Conservation (phyloP, 306 rosid species). For the Pyrus betulifolia region DNA sequence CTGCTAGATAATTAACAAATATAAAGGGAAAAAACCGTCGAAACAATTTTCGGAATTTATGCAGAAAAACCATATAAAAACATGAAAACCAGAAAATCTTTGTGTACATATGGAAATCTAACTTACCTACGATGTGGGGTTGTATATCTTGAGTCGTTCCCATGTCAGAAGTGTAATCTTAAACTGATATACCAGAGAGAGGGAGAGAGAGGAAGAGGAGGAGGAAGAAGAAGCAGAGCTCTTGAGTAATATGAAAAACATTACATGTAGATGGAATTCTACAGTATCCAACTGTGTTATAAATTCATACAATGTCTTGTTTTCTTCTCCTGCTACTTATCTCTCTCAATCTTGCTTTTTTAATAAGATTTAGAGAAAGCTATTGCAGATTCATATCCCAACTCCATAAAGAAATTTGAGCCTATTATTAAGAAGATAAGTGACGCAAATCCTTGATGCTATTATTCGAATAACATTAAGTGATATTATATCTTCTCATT, state of each 20-base stretch:
- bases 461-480: too few relatives aligned
- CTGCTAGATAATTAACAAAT: not conserved
- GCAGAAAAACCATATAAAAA: not conserved
- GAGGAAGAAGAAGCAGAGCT: not conserved
- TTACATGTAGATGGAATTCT: not conserved
- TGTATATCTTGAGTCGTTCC: constrained; percentile 1
- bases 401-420: too few relatives aligned
- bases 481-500: too few relatives aligned
- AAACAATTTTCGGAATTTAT: not conserved
- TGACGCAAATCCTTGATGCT: too few relatives aligned
- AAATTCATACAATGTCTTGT: not conserved
- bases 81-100: not conserved
- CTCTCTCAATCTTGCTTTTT: constrained; percentile 7
- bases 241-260: not conserved
- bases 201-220: not conserved
- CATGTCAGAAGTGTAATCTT: constrained; percentile 2
- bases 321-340: not conserved
- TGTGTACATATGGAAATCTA: not conserved
- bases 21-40: not conserved
- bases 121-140: constrained; percentile 3
- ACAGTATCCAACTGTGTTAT: not conserved
- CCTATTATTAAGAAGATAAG: too few relatives aligned
- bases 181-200: not conserved
- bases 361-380: too few relatives aligned
- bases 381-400: too few relatives aligned